Evolutionary conservation across 805 yeast species (phyloP).

Genomic region (Vanderwaltozyma verrucispora): DNA sequence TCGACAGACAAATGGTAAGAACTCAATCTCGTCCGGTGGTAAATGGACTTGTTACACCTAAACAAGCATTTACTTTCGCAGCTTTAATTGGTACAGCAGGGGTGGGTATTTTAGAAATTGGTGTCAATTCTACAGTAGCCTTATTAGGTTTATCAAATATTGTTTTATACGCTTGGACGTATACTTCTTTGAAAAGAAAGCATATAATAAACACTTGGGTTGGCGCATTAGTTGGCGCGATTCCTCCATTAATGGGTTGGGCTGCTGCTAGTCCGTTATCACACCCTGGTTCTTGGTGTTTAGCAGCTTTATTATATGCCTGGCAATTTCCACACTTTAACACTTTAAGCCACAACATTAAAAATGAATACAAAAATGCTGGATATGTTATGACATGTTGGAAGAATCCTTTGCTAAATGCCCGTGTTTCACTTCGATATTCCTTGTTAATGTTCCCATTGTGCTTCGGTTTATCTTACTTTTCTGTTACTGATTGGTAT

Average conservation of each 20-base stretch:
- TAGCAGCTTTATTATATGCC: constrained; percentile 81
- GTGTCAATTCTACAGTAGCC: constrained; percentile 84
- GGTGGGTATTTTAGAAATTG: constrained; percentile 52
- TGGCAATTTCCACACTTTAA: constrained; percentile 99
- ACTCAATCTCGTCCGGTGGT: constrained; percentile 88
- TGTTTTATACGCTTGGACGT: constrained; percentile 75
- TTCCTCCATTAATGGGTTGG: constrained; percentile 99
- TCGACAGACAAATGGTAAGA: constrained; percentile 77
- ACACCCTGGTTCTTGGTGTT: constrained; percentile 92
- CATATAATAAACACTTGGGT: constrained; percentile 94
- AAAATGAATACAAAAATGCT: constrained; percentile 80
- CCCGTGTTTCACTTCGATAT: constrained; percentile 85
- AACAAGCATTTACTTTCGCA: constrained; percentile 76
- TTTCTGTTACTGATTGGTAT: constrained; percentile 69
- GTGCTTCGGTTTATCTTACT: constrained; percentile 73
- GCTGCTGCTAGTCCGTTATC: constrained; percentile 73
- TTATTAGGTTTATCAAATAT: constrained; percentile 72
- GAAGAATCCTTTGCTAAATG: constrained; percentile 83
- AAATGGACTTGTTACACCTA: constrained; percentile 62
- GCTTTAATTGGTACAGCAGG: constrained; percentile 64
- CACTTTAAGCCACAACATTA: constrained; percentile 77
- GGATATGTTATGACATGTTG: constrained; percentile 98
- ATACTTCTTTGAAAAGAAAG: constrained; percentile 80
- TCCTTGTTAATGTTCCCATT: constrained; percentile 90
- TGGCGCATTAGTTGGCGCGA: constrained; percentile 97